These are phyloP conservation scores for Eimeria maxima DNA, from an alignment of 169 alveolate genomes.

Conservation along the genomic window DNA sequence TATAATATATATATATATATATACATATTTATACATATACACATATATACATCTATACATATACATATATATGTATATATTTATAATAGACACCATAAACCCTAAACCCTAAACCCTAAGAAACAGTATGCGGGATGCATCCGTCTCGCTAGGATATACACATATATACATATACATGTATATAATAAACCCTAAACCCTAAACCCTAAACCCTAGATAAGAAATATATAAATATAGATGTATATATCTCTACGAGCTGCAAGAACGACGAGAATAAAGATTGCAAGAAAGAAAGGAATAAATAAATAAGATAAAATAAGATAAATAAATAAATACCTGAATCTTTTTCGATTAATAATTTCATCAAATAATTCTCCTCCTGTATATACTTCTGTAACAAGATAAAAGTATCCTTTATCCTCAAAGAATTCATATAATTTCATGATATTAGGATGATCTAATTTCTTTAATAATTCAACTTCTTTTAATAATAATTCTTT, in stretches of 20 bases:
- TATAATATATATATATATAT: too few species aligned
- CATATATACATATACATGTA: neutral
- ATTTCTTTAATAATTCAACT: slow-evolving; percentile 90
- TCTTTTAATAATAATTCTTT: slow-evolving; percentile 92
- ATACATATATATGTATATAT: too few species aligned
- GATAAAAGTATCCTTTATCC: slow-evolving; percentile 92
- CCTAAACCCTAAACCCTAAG: too few species aligned
- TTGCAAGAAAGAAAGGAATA: too few species aligned
- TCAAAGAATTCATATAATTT: slow-evolving; percentile 94
- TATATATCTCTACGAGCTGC: too few species aligned
- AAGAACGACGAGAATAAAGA: too few species aligned
- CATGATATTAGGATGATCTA: slow-evolving; percentile 89
- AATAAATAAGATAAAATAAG: too few species aligned
- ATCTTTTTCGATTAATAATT: slow-evolving; percentile 93
- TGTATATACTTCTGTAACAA: slow-evolving; percentile 95
- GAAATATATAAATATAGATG: neutral
- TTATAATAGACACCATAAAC: too few species aligned
- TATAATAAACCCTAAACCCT: neutral
- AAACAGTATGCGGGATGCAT: slow-evolving; percentile 96
- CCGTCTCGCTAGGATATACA: slow-evolving; percentile 94
- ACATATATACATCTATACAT: slow-evolving; percentile 84
- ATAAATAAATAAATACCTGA: slow-evolving; percentile 63
- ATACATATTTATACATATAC: too few species aligned
- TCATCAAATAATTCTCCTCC: slow-evolving; percentile 98
- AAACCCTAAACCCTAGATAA: neutral